Base-by-base conservation (phyloP, 192 early-diverging fungal species). In the Linnemannia schmuckeri region DNA sequence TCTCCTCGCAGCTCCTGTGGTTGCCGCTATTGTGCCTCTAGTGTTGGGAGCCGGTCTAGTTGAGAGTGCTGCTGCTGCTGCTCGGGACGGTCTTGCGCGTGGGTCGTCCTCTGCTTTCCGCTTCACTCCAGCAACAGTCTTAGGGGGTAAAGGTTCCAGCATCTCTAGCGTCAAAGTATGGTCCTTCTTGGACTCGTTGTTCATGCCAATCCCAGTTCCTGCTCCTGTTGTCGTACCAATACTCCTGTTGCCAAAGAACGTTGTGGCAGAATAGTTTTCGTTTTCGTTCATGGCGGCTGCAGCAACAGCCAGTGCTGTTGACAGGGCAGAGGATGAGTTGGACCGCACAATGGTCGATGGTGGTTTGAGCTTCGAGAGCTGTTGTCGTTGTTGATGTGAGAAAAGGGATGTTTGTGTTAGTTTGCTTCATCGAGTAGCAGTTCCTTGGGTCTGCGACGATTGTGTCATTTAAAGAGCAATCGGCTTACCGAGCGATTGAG, bases 311-410 rank as follows among this genome's bases (percentile, higher is more conserved):
- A 74, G 41, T 2, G 47, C 73, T 52, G 73, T 74, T 49, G 73
- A 74, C 3, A 74, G 73, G 17, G 41, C 30, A 4, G 73, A 74
- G 8, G 73, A 74, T 27, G 73, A 74, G 30, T 74, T 74, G 44
- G 73, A 49, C 30, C 73, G 73, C 18, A 44, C 44, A 18, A 74
- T 49, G 24, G 73, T 49, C 4, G 73, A 74, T 33, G 73, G 73
- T 1, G 73, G 73, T 47, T 74, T 74, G 47, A 74, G 73, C 17
- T 74, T 74, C 30, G 73, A 74, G 47, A 52, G 40, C 73, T 74
- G 35, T 74, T 30, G 35, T 74, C 17, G 5, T 38, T 6, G 35
- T 42, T 17, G 40, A 35, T 24, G 5, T 42, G 5, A 24, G 1
- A 13, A 13, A 30, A 37, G 37, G 24, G 27, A 33, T 66, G 55